Evolutionary conservation across 2,329 filamentous ascomycete species (phyloP).

Genomic region (Exutisphaerella laricina): DNA sequence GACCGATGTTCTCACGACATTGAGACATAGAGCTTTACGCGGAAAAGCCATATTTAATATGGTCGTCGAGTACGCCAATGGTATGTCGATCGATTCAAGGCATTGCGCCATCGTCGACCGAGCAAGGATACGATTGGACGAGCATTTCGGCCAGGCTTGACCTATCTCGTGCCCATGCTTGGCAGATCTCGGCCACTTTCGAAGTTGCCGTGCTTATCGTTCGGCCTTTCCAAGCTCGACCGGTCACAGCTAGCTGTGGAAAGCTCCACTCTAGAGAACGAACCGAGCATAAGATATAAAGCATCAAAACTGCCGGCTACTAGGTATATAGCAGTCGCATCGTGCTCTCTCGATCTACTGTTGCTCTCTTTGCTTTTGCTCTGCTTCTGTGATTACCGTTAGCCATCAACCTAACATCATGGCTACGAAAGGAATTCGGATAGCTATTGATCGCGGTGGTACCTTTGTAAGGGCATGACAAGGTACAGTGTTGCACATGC

Average conservation of each 20-base stretch:
- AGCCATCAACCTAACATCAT: neutral
- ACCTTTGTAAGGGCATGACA: slow-evolving; percentile 20
- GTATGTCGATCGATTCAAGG: neutral
- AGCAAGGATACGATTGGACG: neutral
- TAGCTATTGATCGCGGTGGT: slow-evolving; percentile 52
- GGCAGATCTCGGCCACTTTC: neutral
- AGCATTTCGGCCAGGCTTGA: neutral
- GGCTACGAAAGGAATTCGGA: slow-evolving; percentile 52
- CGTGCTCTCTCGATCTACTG: too few species aligned
- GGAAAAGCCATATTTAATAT: neutral
- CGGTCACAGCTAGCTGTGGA: neutral
- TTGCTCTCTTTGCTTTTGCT: neutral
- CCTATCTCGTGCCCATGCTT: neutral
- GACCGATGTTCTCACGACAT: neutral
- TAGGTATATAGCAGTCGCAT: too few species aligned
- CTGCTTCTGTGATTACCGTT: neutral
- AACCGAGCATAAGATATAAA: neutral
- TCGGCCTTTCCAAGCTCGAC: neutral
- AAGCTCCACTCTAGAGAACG: neutral
- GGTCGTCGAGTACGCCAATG: neutral
- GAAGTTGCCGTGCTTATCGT: neutral
- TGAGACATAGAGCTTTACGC: neutral
- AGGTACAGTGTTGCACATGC: slow-evolving; percentile 43
- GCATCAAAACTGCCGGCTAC: too few species aligned
- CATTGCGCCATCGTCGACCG: neutral